Base-by-base conservation (phyloP, 768 basidiomycete species). In the Suillus paluster region DNA sequence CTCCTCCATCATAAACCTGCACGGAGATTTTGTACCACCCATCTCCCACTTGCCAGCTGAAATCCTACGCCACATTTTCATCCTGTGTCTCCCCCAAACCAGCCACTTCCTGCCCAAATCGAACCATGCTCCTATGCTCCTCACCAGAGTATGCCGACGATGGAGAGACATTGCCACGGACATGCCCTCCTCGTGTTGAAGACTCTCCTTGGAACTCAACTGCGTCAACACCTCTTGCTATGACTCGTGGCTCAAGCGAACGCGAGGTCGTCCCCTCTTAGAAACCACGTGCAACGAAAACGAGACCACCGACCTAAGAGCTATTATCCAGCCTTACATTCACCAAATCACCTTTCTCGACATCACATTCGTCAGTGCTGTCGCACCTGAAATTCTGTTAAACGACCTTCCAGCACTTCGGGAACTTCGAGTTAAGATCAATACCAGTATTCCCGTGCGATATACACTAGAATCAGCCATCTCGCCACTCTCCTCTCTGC, bases 281-380 rank as follows among this genome's bases (percentile, higher is more conserved):
- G 12, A 46, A 23, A 46, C 23, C 6, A 3, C 2, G 3, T 21
- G 11, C 45, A 11, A 11, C 4, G 5, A 11, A 21, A 0, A 15
- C 23, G 21, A 5, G 3, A 15, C 10, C 6, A 15, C 14, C 14
- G 23, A 3, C 23, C 6, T 25, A 15, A 21, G 23, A 15, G 5
- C 12, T 14, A 12, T 46, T 46, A 10, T 25, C 15, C 6, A 23
- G 45, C 14, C 45, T 46, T 46, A 23, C 14, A 23, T 6, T 3
- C 6, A 46, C 15, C 45, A 46, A 23, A 21, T 45, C 4, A 78
- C 39, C 73, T 30, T 6, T 30, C 30, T 30, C 6, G 4, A 30
- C 6, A 30, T 30, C 6, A 6, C 30, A 30, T 30, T 30, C 6
- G 30, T 30, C 30, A 30, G 6, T 3, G 30, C 30, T 30, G 30